phyloP scores from a whole-genome alignment of 2,329 filamentous ascomycete genomes.

The Cladobotryum protrusum region DNA sequence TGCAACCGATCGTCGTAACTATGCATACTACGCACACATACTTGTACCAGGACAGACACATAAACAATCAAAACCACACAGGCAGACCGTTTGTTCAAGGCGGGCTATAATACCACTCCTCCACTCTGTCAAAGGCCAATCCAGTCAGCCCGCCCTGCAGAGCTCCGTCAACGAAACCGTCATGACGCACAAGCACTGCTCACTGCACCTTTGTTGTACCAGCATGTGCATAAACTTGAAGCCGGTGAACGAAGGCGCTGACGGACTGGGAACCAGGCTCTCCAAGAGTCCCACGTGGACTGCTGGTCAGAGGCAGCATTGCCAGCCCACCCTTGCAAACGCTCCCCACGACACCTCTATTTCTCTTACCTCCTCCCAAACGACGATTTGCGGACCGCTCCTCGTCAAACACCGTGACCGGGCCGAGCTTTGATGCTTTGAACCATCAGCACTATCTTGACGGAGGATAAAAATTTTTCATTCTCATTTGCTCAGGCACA shows the following conservation, averaged over 20 bases:
- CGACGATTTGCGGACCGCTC: too few relatives aligned
- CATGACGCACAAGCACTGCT: neutral
- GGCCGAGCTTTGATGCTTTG: too few relatives aligned
- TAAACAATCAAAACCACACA: too few relatives aligned
- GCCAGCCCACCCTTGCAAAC: constrained; percentile 1
- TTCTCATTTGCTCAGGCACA: too few relatives aligned
- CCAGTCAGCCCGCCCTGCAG: neutral
- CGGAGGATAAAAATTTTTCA: too few relatives aligned
- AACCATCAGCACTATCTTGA: too few relatives aligned
- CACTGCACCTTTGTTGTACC: neutral
- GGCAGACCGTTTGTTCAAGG: neutral
- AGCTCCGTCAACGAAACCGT: neutral
- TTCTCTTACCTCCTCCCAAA: too few relatives aligned
- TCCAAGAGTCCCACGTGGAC: constrained; percentile 9
- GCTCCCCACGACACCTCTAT: too few relatives aligned
- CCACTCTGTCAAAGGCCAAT: neutral
- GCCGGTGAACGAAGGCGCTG: constrained; percentile 3
- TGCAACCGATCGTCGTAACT: neutral
- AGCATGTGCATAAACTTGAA: neutral
- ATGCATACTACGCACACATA: neutral
- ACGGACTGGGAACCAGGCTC: constrained; percentile 4
- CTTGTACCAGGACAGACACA: neutral
- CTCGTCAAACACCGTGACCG: too few relatives aligned
- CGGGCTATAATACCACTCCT: too few relatives aligned
- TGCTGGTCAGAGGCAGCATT: constrained; percentile 1